Evolutionary conservation across 2,329 filamentous ascomycete genomes (phyloP).

Genomic region (Fusarium compactum): DNA sequence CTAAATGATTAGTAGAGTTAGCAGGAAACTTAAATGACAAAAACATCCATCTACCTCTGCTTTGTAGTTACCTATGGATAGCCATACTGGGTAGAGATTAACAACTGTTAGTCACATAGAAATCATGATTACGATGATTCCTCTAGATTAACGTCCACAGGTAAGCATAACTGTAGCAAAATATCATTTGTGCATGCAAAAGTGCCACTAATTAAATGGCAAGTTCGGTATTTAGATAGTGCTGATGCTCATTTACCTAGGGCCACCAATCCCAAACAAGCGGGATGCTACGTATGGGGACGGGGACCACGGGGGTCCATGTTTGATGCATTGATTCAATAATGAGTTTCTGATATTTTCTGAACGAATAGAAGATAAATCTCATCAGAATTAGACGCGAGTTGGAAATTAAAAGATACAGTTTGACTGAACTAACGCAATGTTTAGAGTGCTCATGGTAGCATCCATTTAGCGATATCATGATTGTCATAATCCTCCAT

Average conservation of each 20-base stretch:
- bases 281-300: constrained; percentile 1
- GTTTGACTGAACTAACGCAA: neutral
- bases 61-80: too few relatives aligned
- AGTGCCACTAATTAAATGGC: constrained; percentile 21
- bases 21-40: neutral
- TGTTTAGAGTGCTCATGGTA: neutral
- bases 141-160: neutral
- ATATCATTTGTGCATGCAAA: constrained; percentile 14
- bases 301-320: constrained; percentile 9
- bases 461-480: constrained; percentile 24
- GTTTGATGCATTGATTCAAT: constrained; percentile 1
- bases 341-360: neutral
- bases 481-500: constrained; percentile 11
- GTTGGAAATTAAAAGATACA: neutral
- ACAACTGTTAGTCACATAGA: neutral
- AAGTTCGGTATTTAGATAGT: constrained; percentile 17
- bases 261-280: constrained; percentile 32
- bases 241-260: constrained; percentile 35
- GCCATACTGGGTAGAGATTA: neutral
- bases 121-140: too few relatives aligned
- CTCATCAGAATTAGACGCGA: neutral
- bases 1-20: neutral
- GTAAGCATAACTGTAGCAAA: neutral
- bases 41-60: neutral
- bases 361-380: neutral